These are phyloP conservation scores for Chlorella sorokiniana DNA, from an alignment of 139 green algal genomes.

Conservation along the genomic window DNA sequence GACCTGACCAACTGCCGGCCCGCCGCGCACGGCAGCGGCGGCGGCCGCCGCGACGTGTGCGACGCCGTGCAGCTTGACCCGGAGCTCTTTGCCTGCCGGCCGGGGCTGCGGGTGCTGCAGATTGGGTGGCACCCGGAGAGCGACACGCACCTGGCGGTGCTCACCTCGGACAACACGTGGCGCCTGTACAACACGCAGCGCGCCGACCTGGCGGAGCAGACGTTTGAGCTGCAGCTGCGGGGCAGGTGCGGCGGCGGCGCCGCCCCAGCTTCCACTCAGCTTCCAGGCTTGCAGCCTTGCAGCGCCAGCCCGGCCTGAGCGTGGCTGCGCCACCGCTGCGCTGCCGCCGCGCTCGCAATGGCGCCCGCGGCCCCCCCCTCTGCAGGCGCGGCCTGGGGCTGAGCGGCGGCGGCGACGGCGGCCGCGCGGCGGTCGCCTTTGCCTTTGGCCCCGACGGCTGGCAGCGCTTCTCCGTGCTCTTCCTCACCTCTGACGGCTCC, in stretches of 20 bases:
- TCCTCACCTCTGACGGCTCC: constrained; percentile 50
- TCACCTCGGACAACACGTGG: constrained; percentile 51
- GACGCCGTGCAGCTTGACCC: constrained; percentile 37
- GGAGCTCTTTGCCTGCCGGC: constrained; percentile 38
- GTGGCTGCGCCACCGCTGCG: too few species aligned
- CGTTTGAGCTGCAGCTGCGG: constrained; percentile 51
- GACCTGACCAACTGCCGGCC: constrained; percentile 29
- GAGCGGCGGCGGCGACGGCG: not conserved
- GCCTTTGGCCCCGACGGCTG: constrained; percentile 54
- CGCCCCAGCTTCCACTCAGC: not conserved
- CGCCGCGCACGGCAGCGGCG: not conserved
- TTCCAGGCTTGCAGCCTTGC: not conserved
- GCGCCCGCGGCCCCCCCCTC: not conserved
- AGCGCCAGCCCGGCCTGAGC: not conserved
- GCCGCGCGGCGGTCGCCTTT: constrained; percentile 49
- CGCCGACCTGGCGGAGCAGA: constrained; percentile 49
- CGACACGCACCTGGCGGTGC: constrained; percentile 52
- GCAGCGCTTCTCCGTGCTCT: constrained; percentile 53
- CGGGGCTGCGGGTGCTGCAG: constrained; percentile 53
- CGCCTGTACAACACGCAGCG: constrained; percentile 51
- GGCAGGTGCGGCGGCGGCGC: not conserved
- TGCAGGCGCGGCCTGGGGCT: constrained; percentile 34
- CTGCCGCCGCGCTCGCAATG: too few species aligned
- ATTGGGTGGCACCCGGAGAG: constrained; percentile 52
- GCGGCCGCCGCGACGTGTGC: constrained; percentile 11